These are phyloP conservation scores for Zangia roseola DNA, from an alignment of 768 basidiomycete species.

Conservation along the genomic window DNA sequence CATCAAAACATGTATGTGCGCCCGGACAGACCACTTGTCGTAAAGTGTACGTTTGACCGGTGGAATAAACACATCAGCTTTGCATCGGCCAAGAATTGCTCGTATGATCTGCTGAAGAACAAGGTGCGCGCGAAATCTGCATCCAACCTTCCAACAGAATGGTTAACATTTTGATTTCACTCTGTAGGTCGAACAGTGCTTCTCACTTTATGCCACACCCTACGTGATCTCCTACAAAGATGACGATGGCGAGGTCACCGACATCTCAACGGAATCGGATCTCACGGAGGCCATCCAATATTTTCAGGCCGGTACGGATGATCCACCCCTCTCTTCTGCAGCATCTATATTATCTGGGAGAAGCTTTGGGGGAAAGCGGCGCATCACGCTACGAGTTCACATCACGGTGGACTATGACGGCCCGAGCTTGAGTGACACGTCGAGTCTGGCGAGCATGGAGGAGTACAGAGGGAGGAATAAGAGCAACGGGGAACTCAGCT, in stretches of 20 bases:
- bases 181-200: slow-evolving; percentile 79
- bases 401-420: slow-evolving; percentile 89
- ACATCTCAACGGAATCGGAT: slow-evolving; percentile 68
- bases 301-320: slow-evolving; percentile 75
- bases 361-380: slow-evolving; percentile 65
- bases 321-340: slow-evolving; percentile 66
- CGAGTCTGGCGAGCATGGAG: slow-evolving; percentile 76
- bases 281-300: slow-evolving; percentile 86
- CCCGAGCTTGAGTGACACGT: slow-evolving; percentile 85
- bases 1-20: slow-evolving; percentile 37
- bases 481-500: slow-evolving; percentile 44
- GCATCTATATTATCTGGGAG: slow-evolving; percentile 68
- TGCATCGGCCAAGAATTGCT: slow-evolving; percentile 74
- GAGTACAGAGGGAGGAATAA: slow-evolving; percentile 62
- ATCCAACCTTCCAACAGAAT: neutral
- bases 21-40: slow-evolving; percentile 75
- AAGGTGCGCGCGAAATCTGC: slow-evolving; percentile 60
- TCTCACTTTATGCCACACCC: slow-evolving; percentile 64
- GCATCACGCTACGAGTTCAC: slow-evolving; percentile 74
- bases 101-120: slow-evolving; percentile 66
- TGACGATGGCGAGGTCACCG: slow-evolving; percentile 79
- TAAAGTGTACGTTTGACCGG: slow-evolving; percentile 81
- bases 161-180: neutral
- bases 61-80: slow-evolving; percentile 78
- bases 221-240: slow-evolving; percentile 83